These are phyloP conservation scores for Madurella mycetomatis DNA, from an alignment of 2,329 filamentous ascomycete genomes.

Conservation along the genomic window DNA sequence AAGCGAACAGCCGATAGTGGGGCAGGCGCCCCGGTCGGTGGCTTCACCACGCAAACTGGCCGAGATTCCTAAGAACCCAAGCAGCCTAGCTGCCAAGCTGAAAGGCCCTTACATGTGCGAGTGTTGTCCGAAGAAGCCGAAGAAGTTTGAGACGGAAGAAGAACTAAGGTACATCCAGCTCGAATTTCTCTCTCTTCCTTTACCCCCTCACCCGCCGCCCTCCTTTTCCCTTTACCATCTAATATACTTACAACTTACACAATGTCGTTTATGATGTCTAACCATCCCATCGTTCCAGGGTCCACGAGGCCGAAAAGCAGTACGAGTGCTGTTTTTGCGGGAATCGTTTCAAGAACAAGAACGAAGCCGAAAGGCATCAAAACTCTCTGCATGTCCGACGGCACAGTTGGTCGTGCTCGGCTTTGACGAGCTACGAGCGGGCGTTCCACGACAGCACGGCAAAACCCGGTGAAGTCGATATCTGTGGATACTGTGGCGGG, in stretches of 20 bases:
- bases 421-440: constrained; percentile 69
- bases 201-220: background rate
- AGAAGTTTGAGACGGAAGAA: constrained; percentile 82
- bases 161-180: constrained; percentile 67
- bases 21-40: constrained; percentile 30
- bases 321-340: constrained; percentile 90
- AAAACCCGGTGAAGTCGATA: constrained; percentile 64
- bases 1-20: constrained; percentile 34
- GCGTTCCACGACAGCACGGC: constrained; percentile 81
- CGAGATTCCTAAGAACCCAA: constrained; percentile 44
- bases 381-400: constrained; percentile 89
- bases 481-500: constrained; percentile 92
- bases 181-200: constrained; percentile 16
- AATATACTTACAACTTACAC: constrained; percentile 11
- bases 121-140: constrained; percentile 95
- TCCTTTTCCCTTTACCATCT: background rate
- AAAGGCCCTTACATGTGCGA: constrained; percentile 68
- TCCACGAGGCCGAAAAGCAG: constrained; percentile 92
- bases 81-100: constrained; percentile 42
- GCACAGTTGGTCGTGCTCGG: constrained; percentile 96
- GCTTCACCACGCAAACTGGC: constrained; percentile 49
- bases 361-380: constrained; percentile 92
- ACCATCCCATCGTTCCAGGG: constrained; percentile 43
- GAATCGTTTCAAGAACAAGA: constrained; percentile 98
- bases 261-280: too few species aligned